Base-by-base conservation (phyloP, 2,329 filamentous ascomycete species). In the Aspergillus persii region DNA sequence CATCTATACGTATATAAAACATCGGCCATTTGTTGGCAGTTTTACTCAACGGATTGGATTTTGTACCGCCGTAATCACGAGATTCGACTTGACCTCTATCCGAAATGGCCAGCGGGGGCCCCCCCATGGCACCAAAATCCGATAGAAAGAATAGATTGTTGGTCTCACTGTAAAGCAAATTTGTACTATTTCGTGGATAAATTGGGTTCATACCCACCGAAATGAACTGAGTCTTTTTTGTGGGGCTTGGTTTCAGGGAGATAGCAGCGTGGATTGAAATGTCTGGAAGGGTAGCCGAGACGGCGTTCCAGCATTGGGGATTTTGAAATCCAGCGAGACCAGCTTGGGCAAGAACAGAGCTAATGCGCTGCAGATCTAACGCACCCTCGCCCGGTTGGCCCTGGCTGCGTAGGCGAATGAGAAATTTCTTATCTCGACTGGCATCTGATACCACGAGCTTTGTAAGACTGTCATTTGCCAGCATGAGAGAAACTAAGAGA, bases 11-110 rank as follows among this genome's bases (percentile, higher is more conserved):
- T n/a, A 98, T 76, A 66, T 88, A 89, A 68, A 96, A 98, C 87
- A 94, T 94, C 0, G 94, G 92, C 87, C 91, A 95, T 53, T 86
- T 84, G 68, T 97, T 92, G 8, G 93, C 79, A 0, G 86, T 82
- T 70, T 91, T 94, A 8, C 80, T 82, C 11, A 76, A 66, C 7
- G 73, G 74, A 67, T 80, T 86, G 39, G 84, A 74, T 68, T 80
- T 86, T 41, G 84, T 65, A 59, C 86, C 36, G 15, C 62, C 76
- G 82, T 1, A 80, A 18, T n/a, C 31, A 36, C 29, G 47, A 50
- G 36, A 11, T 8, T 53, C 33, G 8, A 4, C 46, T 33, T 26
- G 29, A 23, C 44, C 31, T 31, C 27, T 12, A 9, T 36, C n/a
- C 8, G 7, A 33, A 23, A 23, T 11, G 23, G n/a, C 6, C 23